phyloP scores from a whole-genome alignment of 176 grass and related monocot genomes.

The Rhynchospora pubera region DNA sequence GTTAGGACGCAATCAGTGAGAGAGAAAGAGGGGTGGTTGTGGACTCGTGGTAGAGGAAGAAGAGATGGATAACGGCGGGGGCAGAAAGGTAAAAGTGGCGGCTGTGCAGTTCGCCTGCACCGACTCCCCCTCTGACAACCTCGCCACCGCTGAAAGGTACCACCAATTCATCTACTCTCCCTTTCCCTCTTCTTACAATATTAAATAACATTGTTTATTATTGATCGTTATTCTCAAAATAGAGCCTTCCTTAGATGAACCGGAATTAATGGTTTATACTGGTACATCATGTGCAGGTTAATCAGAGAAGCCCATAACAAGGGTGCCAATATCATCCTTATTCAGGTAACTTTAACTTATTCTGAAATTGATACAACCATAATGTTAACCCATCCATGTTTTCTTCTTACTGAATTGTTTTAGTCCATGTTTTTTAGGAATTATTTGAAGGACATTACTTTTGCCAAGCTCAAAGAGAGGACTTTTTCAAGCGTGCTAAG shows the following conservation, averaged over 20 bases:
- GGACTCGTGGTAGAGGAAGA: no score
- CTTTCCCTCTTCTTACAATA: neutral
- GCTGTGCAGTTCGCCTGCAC: constrained; percentile 96
- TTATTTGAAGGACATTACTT: constrained; percentile 96
- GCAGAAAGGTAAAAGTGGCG: constrained; percentile 65
- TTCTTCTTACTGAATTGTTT: neutral
- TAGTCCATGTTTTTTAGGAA: constrained; percentile 41
- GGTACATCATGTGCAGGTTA: constrained; percentile 43
- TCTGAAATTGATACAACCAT: neutral
- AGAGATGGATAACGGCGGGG: constrained; percentile 37
- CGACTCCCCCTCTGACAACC: constrained; percentile 61
- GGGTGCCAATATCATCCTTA: constrained; percentile 74
- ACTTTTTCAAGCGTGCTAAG: constrained; percentile 73
- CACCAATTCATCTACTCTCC: neutral
- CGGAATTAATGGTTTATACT: neutral
- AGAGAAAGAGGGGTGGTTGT: no score
- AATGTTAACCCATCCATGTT: neutral
- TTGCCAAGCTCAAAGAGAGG: constrained; percentile 90
- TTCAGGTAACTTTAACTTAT: constrained; percentile 46
- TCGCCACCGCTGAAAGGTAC: constrained; percentile 80
- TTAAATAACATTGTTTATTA: neutral
- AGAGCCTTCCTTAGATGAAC: neutral
- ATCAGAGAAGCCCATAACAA: constrained; percentile 87
- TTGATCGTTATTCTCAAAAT: neutral
- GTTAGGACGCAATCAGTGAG: no score